Evolutionary conservation across 2,329 filamentous ascomycete genomes (phyloP).

Genomic region (Phaeosphaeria sp.): DNA sequence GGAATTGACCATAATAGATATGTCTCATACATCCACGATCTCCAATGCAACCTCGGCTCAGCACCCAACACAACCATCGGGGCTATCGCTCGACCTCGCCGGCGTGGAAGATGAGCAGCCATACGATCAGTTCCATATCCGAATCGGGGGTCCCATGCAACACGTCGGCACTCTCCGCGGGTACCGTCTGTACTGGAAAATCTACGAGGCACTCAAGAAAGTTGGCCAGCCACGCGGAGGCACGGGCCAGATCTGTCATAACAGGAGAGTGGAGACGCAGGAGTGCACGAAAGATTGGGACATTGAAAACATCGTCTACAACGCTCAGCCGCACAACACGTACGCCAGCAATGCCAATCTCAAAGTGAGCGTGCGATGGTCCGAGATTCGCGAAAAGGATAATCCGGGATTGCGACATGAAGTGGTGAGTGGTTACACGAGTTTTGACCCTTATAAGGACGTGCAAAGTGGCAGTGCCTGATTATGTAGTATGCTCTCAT

Average conservation of each 20-base stretch:
- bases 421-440: neutral
- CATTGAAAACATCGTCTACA: slow-evolving; percentile 4
- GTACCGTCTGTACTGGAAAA: slow-evolving; percentile 3
- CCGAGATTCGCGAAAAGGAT: neutral
- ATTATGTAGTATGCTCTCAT: slow-evolving; percentile 12
- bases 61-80: too few relatives aligned
- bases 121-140: slow-evolving; percentile 1
- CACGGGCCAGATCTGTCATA: neutral
- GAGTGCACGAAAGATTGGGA: slow-evolving; percentile 1
- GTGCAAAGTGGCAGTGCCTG: too few relatives aligned
- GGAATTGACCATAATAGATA: too few relatives aligned
- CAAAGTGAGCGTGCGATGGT: neutral
- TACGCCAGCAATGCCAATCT: neutral
- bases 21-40: too few relatives aligned
- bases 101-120: neutral
- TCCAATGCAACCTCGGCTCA: too few relatives aligned
- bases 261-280: too few relatives aligned
- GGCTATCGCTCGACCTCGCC: too few relatives aligned
- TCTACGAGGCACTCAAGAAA: neutral
- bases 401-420: neutral
- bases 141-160: neutral
- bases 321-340: neutral
- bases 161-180: slow-evolving; percentile 5
- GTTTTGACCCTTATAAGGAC: too few relatives aligned
- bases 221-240: neutral